Base-by-base conservation (phyloP, 805 yeast species). In the Hanseniaspora mollemarum region DNA sequence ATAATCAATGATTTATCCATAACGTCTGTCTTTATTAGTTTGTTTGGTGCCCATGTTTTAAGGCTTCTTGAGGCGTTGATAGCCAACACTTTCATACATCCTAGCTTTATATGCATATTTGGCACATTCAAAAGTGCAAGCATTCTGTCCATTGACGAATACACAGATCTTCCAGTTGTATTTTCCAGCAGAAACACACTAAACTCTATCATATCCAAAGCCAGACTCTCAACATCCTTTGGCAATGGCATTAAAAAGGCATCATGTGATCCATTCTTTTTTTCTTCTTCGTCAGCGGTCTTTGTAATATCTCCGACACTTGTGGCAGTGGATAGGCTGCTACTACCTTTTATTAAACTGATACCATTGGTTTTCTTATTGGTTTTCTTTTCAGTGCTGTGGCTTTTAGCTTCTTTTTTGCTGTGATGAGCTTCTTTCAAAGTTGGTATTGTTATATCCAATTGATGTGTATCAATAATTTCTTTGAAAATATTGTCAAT, bases 401-500 rank as follows among this genome's bases (percentile, higher is more conserved):
- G 3, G 13, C 9, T 38, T 38, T 38, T 19, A 13, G 31, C 19
- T 21, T 38, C 21, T 18, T 19, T 36, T 37, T 46, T 21, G 8
- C 18, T 8, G 15, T 16, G 24, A 2, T 15, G 2, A 35, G 13
- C n/a, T 12, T 35, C 42, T 15, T 40, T 32, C n/a, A 39, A 54
- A 55, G 18, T 35, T 6, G 48, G 43, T 9, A 67, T 69, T 7
- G 54, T 32, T 5, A 60, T 53, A 10, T 55, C 54, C 45, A 64
- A 63, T 2, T 56, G 49, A 58, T 85, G 82, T 54, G 76, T 76
- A 7, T 65, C 65, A 15, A 83, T 73, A 21, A 74, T 67, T 3
- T 59, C 57, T 46, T 78, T 83, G 49, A 85, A 67, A 6, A 85
- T 71, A 12, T 69, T 72, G 61, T 88, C 96, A 59, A 88, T 77